phyloP scores from a whole-genome alignment of 768 basidiomycete genomes.

The Suillus occidentalis region DNA sequence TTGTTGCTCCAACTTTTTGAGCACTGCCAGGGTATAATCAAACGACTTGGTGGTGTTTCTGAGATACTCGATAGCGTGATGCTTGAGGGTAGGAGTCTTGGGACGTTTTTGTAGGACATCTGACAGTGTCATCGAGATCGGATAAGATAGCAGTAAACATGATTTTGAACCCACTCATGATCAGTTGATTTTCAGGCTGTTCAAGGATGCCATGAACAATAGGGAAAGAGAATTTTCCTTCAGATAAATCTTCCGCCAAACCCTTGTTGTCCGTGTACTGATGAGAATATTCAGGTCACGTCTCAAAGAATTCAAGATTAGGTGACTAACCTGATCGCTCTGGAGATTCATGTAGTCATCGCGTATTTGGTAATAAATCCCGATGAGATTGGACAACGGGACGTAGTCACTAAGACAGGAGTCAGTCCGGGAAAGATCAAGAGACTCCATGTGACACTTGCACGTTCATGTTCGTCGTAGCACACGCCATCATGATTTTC shows the following conservation, averaged over 20 bases:
- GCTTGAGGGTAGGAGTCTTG: constrained; percentile 73
- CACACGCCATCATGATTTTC: constrained; percentile 92
- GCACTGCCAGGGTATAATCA: constrained; percentile 72
- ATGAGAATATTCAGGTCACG: neutral
- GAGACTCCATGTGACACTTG: constrained; percentile 30
- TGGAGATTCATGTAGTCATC: constrained; percentile 94
- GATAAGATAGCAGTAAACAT: neutral
- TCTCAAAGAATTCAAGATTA: neutral
- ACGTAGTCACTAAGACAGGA: constrained; percentile 67
- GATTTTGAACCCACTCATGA: constrained; percentile 61
- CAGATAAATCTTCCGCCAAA: constrained; percentile 88
- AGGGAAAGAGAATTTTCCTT: constrained; percentile 95
- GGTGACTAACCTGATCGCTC: constrained; percentile 59
- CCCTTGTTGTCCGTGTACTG: constrained; percentile 84
- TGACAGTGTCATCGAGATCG: constrained; percentile 26
- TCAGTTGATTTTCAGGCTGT: constrained; percentile 67
- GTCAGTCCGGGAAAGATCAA: neutral
- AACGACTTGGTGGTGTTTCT: constrained; percentile 70
- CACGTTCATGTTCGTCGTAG: constrained; percentile 56
- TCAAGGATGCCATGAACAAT: constrained; percentile 86
- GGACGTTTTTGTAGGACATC: constrained; percentile 89
- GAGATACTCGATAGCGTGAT: constrained; percentile 75
- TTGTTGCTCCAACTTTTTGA: constrained; percentile 18
- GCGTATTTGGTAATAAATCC: constrained; percentile 86
- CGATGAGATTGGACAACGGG: constrained; percentile 84